Evolutionary conservation across 345 rosid species (phyloP), one percentile per base, ranked within the genome.

Genomic region (Pseudoturritis turrita): DNA sequence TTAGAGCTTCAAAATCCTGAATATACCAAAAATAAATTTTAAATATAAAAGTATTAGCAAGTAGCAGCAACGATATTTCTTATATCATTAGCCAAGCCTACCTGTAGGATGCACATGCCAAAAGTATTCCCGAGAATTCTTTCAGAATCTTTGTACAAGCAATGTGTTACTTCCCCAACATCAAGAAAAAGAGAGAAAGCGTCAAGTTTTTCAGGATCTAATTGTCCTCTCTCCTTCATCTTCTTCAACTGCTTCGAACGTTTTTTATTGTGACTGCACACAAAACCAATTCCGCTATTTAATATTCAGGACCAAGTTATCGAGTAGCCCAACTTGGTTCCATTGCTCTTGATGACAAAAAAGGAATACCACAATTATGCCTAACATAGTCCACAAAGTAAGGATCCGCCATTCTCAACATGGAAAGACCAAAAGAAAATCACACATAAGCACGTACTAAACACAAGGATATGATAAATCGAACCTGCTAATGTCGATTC

Each of bases 71-170:
- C 39, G 4, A 13, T 6, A 57, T n/a, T 4, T 5, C 17, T 35
- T 55, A 23, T 28, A 35, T 36, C 21, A 46, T 18, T 2, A 51
- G 52, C 13, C 33, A 47, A 21, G 37, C 40, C 21, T 45, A 89
- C 98, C 96, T 95, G 98, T 65, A 95, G 83, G 63, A 95, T 87
- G 65, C 98, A 95, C 96, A 89, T 92, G 64, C 98, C 98, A 70
- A 81, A 95, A n/a, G 98, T 95, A 76, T 88, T 92, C 29, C 99
- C 99, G 7, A 95, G 97, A 68, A 92, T 74, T 75, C 87, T 83
- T 76, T 95, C 97, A 6, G 98, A 88, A 64, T 95, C 98, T 77
- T 84, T 88, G 83, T 95, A 95, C 74, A 87, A 67, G 76, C 98
- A 91, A 81, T 91, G 86, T 0, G 98, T 88, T 37, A 95, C 54